phyloP scores from a whole-genome alignment of 192 early-diverging fungal species.

The Coemansia furcata region DNA sequence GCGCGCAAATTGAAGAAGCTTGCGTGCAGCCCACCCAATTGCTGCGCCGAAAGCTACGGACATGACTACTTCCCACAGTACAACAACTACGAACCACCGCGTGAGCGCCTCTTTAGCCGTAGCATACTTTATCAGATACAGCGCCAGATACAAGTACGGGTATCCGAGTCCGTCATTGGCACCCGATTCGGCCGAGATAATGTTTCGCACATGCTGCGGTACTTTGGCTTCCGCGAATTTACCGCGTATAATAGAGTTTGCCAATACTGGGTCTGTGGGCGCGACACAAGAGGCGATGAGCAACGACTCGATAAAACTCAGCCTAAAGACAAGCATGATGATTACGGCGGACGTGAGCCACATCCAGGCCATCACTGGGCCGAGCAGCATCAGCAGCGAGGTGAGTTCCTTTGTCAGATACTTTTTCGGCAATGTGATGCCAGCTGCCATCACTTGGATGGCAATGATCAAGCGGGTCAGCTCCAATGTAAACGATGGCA shows the following conservation, averaged over 20 bases:
- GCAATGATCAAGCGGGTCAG: conserved; percentile 74
- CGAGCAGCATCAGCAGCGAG: conserved; percentile 66
- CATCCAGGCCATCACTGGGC: conserved; percentile 78
- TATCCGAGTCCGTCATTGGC: conserved; percentile 83
- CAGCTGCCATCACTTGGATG: conserved; percentile 79
- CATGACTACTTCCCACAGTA: conserved; percentile 72
- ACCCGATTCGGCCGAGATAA: conserved; percentile 72
- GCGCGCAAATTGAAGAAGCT: conserved; percentile 64
- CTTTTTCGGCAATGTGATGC: conserved; percentile 73
- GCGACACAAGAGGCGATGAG: conserved; percentile 77
- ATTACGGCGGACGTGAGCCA: conserved; percentile 68
- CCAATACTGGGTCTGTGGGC: conserved; percentile 89
- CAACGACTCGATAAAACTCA: conserved; percentile 63
- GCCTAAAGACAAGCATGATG: conserved; percentile 57
- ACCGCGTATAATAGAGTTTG: conserved; percentile 88
- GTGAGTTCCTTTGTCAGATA: conserved; percentile 64
- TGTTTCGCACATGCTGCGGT: conserved; percentile 65
- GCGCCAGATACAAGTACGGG: conserved; percentile 70
- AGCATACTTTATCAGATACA: conserved; percentile 58
- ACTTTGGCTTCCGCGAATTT: conserved; percentile 87
- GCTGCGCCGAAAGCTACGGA: conserved; percentile 66
- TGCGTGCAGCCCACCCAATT: conserved; percentile 66
- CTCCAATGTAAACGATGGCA: conserved; percentile 57
- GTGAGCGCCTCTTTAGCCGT: conserved; percentile 57
- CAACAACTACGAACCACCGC: conserved; percentile 68